Evolutionary conservation across 2,329 filamentous ascomycete genomes (phyloP), one percentile per base, ranked within the genome.

Genomic region (Aspergillus hortae): DNA sequence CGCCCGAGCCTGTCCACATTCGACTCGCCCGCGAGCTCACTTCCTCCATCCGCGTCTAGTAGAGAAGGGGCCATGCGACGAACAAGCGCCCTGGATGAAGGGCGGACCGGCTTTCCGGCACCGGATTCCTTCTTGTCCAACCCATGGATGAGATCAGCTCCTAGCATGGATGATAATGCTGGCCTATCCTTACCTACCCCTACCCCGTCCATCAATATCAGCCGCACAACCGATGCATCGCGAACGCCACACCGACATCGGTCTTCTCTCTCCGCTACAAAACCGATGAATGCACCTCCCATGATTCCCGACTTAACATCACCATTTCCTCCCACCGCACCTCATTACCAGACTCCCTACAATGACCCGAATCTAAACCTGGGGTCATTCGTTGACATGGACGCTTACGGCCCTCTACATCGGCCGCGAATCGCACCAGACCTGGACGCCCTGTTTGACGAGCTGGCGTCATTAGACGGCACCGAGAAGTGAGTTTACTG

Each of bases 381-480:
- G 5, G 54, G 58, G 7, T 47, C 64, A 1, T 64, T 69, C 25
- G 62, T 66, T 33, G 63, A 69, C 14, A 63, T 70, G 25, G 64
- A 68, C 25, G 57, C 60, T 19, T 67, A 67, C 27, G 63, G 61
- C 10, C 49, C 58, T 19, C 52, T 63, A n/a, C 59, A 57, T 21
- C 62, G 61, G 41, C 65, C 61, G 21, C 59, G 65, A 27, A 71
- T 71, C 44, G 67, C 68, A 6, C 68, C 68, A 2, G 68, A 71
- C 46, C 59, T 71, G 9, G 78, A 81, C 55, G 78, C 76, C 14
- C 74, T 82, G 48, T 83, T 83, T 54, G 81, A 83, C 47, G 80
- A 84, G 56, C 66, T 84, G 35, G 80, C 80, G 3, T 79, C 80
- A 7, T 68, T 83, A 30, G 81, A 84, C 59, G 79, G 75, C 2